Conservation (phyloP, 148 eudicot species). For the Camellia japonica region DNA sequence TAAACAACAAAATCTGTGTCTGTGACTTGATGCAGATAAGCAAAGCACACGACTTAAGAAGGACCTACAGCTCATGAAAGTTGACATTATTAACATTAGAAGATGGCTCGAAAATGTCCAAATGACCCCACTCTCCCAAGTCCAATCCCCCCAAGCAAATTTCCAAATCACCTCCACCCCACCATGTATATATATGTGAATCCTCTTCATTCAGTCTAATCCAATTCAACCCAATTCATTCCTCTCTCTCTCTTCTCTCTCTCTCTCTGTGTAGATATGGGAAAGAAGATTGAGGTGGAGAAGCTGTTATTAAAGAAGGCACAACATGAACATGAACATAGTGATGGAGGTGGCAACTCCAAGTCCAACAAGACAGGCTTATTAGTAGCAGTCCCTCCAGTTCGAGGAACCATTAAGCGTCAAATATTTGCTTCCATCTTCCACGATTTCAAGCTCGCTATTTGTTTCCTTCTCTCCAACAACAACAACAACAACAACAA, state of each 20-base stretch:
- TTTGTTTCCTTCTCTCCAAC: not conserved
- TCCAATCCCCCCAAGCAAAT: no score
- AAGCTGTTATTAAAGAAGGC: not conserved
- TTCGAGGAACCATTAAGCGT: not conserved
- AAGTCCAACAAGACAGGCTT: not conserved
- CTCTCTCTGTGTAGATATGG: not conserved
- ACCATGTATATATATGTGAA: not conserved
- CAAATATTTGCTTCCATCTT: constrained; percentile 2
- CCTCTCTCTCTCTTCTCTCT: constrained; percentile 1
- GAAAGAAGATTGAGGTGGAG: not conserved
- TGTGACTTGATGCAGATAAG: no score
- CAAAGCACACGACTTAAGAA: no score
- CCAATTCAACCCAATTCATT: not conserved
- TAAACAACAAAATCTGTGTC: no score
- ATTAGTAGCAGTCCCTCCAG: not conserved
- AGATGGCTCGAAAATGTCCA: no score
- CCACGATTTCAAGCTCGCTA: not conserved
- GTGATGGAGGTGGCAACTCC: no score
- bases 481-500: not conserved
- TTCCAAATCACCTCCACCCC: not conserved
- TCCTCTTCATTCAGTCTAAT: not conserved
- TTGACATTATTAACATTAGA: no score
- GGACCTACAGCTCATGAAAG: no score
- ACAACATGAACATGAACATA: not conserved
- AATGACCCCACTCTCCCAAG: not conserved